Conservation (phyloP, 805 yeast genomes). For the Candida tammaniensis region DNA sequence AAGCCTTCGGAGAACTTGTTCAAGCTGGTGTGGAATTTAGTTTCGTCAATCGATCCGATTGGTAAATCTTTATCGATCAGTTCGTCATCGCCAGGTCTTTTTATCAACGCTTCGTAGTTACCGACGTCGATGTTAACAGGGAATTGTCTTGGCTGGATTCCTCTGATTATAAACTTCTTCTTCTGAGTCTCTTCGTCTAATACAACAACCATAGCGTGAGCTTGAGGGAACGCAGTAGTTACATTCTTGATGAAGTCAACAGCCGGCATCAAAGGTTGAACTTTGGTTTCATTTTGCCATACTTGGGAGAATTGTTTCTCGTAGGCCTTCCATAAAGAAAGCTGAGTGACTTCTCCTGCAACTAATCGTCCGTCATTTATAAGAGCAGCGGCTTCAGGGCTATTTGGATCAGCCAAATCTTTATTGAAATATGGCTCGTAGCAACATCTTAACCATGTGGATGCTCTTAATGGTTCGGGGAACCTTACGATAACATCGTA, state of each 20-base stretch:
- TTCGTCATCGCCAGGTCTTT: slow-evolving; percentile 12
- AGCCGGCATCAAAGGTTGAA: slow-evolving; percentile 68
- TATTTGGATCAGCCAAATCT: slow-evolving; percentile 9
- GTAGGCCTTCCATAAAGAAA: slow-evolving; percentile 92
- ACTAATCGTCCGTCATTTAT: slow-evolving; percentile 17
- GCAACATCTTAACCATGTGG: slow-evolving; percentile 90
- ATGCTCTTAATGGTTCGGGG: slow-evolving; percentile 87
- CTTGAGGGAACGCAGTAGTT: slow-evolving; percentile 79
- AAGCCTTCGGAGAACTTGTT: slow-evolving; percentile 10
- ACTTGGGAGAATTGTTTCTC: slow-evolving; percentile 78
- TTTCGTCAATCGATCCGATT: slow-evolving; percentile 36
- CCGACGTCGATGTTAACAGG: slow-evolving; percentile 48
- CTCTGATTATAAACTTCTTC: slow-evolving; percentile 87
- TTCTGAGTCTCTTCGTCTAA: slow-evolving; percentile 48
- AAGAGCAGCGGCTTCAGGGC: slow-evolving; percentile 19
- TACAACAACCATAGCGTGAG: slow-evolving; percentile 89
- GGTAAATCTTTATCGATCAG: slow-evolving; percentile 14
- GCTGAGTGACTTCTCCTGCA: slow-evolving; percentile 86
- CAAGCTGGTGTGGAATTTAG: slow-evolving; percentile 29
- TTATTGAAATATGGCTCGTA: slow-evolving; percentile 59
- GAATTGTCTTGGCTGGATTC: slow-evolving; percentile 80
- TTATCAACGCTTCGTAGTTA: slow-evolving; percentile 41
- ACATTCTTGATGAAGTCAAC: slow-evolving; percentile 96
- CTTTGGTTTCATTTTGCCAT: slow-evolving; percentile 40
- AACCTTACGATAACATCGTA: slow-evolving; percentile 59